A percentile compares a stretch with the other conserved stretches of the same genome.
These are phyloP conservation scores for Capsella bursapastoris DNA, from an alignment of 345 rosid genomes.

Conservation along the genomic window DNA sequence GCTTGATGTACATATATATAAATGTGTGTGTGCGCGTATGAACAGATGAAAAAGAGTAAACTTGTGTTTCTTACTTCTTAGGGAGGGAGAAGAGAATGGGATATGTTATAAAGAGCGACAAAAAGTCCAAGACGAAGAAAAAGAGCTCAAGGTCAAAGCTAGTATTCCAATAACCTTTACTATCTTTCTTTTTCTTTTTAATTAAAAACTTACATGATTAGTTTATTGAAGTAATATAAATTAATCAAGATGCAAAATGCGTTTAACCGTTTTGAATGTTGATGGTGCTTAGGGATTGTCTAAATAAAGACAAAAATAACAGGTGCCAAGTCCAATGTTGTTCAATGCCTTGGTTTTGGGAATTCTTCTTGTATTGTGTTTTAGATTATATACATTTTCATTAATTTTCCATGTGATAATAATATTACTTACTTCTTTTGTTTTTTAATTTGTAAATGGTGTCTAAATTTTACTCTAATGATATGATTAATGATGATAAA, in stretches of 20 bases:
- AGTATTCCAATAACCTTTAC: slow-evolving; percentile 35
- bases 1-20: background rate
- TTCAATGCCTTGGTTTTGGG: slow-evolving; percentile 46
- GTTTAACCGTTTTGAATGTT: slow-evolving; percentile 33
- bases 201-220: slow-evolving; percentile 4
- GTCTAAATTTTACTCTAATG: background rate
- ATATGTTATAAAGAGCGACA: slow-evolving; percentile 31
- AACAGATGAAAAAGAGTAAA: background rate
- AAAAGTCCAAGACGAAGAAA: slow-evolving; percentile 44
- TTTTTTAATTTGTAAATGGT: background rate
- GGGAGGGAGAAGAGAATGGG: slow-evolving; percentile 17
- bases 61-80: background rate
- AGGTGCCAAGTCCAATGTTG: slow-evolving; percentile 38
- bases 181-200: slow-evolving; percentile 3
- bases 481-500: background rate
- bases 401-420: background rate
- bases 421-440: background rate
- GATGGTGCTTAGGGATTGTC: slow-evolving; percentile 40
- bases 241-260: slow-evolving; percentile 19
- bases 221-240: background rate
- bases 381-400: background rate
- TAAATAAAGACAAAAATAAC: slow-evolving; percentile 20
- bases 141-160: slow-evolving; percentile 46
- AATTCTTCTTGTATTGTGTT: slow-evolving; percentile 24
- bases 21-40: background rate